A percentile compares a stretch with the other conserved stretches of the same genome.
phyloP scores from a whole-genome alignment of 495 filamentous ascomycete genomes.

The Neurospora discreta region DNA sequence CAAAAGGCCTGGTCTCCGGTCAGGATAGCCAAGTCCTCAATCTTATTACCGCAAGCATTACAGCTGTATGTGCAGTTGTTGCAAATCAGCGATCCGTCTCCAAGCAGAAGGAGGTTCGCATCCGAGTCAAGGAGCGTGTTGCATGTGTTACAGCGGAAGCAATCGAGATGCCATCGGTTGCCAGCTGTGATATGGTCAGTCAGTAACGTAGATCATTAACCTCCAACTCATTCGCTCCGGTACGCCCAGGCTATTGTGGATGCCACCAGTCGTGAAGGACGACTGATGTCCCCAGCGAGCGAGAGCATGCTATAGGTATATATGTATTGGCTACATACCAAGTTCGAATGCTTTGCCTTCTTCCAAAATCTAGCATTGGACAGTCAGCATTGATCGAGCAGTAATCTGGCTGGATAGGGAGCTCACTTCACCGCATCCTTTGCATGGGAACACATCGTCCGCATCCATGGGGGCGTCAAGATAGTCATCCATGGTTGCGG shows the following conservation, averaged over 20 bases:
- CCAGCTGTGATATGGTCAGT: slow-evolving; percentile 52
- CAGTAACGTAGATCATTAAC: neutral
- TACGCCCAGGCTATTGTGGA: neutral
- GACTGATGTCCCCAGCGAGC: neutral
- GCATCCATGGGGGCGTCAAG: slow-evolving; percentile 76
- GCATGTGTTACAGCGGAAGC: slow-evolving; percentile 97
- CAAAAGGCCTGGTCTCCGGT: slow-evolving; percentile 99
- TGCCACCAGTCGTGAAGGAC: neutral
- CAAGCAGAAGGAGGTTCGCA: slow-evolving; percentile 91
- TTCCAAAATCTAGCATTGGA: slow-evolving; percentile 60
- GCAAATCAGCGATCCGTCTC: slow-evolving; percentile 96
- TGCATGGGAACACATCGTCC: slow-evolving; percentile 89
- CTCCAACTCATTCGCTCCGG: neutral
- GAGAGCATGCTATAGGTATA: neutral
- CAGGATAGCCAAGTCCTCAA: slow-evolving; percentile 94
- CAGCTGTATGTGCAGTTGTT: slow-evolving; percentile 99
- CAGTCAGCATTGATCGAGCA: slow-evolving; percentile 1
- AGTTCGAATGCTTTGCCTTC: slow-evolving; percentile 98
- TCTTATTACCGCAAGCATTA: slow-evolving; percentile 93
- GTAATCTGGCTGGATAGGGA: neutral
- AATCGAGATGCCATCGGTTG: slow-evolving; percentile 98
- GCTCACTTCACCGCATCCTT: slow-evolving; percentile 90
- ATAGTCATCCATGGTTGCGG: slow-evolving; percentile 44
- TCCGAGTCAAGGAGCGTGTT: slow-evolving; percentile 93
- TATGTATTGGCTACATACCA: slow-evolving; percentile 46